Conservation (phyloP, 148 eudicot genomes). For the Camellia lanceoleosa region DNA sequence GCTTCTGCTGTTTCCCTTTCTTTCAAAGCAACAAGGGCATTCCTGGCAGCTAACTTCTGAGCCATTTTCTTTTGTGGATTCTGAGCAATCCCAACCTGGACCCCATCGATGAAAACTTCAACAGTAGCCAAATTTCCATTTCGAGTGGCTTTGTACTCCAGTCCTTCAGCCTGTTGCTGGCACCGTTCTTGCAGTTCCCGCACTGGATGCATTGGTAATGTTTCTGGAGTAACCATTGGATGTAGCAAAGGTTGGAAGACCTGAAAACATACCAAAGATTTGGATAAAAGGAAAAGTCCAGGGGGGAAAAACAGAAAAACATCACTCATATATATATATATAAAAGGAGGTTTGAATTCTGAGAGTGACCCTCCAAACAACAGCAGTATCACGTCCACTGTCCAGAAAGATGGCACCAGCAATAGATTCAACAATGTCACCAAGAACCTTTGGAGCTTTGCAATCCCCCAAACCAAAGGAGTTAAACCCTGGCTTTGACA, state of each 20-base stretch:
- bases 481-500: constrained; percentile 70
- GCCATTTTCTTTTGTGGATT: constrained; percentile 99
- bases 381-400: constrained; percentile 56
- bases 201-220: constrained; percentile 99
- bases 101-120: constrained; percentile 85
- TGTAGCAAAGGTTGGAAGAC: constrained; percentile 89
- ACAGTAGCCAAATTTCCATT: constrained; percentile 87
- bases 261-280: constrained; percentile 30
- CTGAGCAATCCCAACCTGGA: constrained; percentile 86
- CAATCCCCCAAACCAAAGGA: constrained; percentile 97
- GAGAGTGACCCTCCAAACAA: constrained; percentile 77
- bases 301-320: neutral
- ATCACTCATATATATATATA: neutral
- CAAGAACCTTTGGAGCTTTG: constrained; percentile 99
- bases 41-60: constrained; percentile 92
- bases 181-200: constrained; percentile 97
- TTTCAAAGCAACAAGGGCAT: constrained; percentile 76
- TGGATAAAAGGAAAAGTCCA: neutral
- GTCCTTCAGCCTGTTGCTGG: constrained; percentile 97
- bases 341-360: neutral
- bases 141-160: constrained; percentile 90
- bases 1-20: constrained; percentile 71
- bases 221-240: constrained; percentile 98
- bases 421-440: constrained; percentile 94
- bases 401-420: constrained; percentile 97